phyloP scores from a whole-genome alignment of 2,329 filamentous ascomycete species.

The Lecanicillium sp. region DNA sequence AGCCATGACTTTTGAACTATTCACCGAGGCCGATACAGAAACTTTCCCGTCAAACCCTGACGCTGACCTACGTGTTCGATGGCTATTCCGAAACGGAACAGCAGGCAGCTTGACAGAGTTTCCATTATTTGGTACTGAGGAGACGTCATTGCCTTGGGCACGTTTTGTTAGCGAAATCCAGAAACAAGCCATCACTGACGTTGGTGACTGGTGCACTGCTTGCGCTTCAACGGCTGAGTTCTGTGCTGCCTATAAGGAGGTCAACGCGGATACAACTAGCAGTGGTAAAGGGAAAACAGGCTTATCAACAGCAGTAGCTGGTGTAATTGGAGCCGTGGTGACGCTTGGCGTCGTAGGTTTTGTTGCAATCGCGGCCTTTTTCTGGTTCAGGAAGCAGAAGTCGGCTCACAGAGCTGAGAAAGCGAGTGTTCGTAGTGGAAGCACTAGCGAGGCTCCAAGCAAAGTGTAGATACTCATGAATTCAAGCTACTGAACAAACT shows the following conservation, averaged over 20 bases:
- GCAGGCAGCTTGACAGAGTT: slow-evolving; percentile 17
- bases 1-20: slow-evolving; percentile 28
- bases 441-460: too few species aligned
- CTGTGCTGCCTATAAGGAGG: slow-evolving; percentile 21
- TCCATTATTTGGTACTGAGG: slow-evolving; percentile 20
- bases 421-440: too few species aligned
- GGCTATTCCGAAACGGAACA: slow-evolving; percentile 26
- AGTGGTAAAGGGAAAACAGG: slow-evolving; percentile 10
- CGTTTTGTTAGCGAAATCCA: slow-evolving; percentile 20
- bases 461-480: too few species aligned
- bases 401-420: too few species aligned
- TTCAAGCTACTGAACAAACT: too few species aligned
- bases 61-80: slow-evolving; percentile 22
- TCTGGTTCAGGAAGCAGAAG: slow-evolving; percentile 16
- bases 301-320: slow-evolving; percentile 25
- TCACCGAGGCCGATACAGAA: slow-evolving; percentile 14
- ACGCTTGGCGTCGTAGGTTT: slow-evolving; percentile 20
- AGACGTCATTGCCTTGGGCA: slow-evolving; percentile 20
- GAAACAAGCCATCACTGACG: slow-evolving; percentile 18
- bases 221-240: slow-evolving; percentile 20
- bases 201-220: slow-evolving; percentile 21
- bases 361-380: slow-evolving; percentile 12
- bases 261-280: slow-evolving; percentile 4
- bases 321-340: slow-evolving; percentile 24
- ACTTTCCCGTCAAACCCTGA: slow-evolving; percentile 18